These are phyloP conservation scores for Lepidopterella palustris DNA, from an alignment of 495 filamentous ascomycete genomes.

Conservation along the genomic window DNA sequence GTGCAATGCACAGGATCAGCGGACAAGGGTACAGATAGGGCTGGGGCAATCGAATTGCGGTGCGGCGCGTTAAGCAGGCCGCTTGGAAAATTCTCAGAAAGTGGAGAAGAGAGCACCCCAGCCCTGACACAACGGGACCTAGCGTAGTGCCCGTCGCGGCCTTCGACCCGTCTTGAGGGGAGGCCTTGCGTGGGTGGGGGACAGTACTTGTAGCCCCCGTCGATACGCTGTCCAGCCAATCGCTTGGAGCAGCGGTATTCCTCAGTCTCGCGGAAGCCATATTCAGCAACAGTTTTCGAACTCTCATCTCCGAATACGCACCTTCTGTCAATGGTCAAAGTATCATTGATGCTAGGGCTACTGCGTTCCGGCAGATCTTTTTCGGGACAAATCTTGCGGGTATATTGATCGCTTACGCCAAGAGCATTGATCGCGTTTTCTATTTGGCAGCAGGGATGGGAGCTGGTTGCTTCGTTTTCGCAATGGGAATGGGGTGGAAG, in stretches of 20 bases:
- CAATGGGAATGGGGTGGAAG: conserved; percentile 11
- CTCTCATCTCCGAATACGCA: conserved; percentile 22
- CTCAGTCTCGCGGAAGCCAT: conserved; percentile 31
- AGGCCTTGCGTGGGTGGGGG: too few relatives aligned
- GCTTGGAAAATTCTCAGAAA: too few relatives aligned
- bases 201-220: conserved; percentile 5
- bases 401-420: conserved; percentile 41
- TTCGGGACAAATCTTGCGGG: conserved; percentile 26
- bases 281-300: conserved; percentile 31
- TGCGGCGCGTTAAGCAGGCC: too few relatives aligned
- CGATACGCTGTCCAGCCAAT: conserved; percentile 19
- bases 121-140: too few relatives aligned
- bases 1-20: too few relatives aligned
- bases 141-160: too few relatives aligned
- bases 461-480: conserved; percentile 1
- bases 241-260: conserved; percentile 26
- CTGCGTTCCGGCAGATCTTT: conserved; percentile 37
- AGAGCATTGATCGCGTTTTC: conserved; percentile 33
- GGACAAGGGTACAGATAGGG: too few relatives aligned
- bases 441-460: conserved; percentile 11
- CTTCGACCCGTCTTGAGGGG: too few relatives aligned
- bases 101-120: too few relatives aligned
- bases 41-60: too few relatives aligned
- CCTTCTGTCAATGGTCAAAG: conserved; percentile 29
- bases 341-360: conserved; percentile 36